A percentile compares a stretch with the other conserved stretches of the same genome.
Evolutionary conservation across 805 yeast species (phyloP).

Genomic region (Candida oleophila): DNA sequence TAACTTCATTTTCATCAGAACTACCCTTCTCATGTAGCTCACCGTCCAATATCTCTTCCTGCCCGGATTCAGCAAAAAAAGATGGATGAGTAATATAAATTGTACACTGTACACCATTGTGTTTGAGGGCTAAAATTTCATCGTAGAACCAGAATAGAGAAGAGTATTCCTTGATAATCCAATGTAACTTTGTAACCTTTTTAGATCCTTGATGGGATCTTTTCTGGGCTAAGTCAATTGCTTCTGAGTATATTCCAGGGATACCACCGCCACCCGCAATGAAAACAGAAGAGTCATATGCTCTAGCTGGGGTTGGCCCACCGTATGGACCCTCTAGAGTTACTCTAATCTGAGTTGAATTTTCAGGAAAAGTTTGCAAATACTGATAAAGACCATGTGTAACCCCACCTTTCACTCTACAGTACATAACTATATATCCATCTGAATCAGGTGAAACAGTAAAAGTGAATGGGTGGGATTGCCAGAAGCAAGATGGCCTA

Average conservation of each 20-base stretch:
- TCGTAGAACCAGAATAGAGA: slow-evolving; percentile 45
- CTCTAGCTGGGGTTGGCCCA: slow-evolving; percentile 43
- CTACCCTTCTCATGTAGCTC: background rate
- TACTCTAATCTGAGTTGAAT: slow-evolving; percentile 25
- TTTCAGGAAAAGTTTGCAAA: slow-evolving; percentile 27
- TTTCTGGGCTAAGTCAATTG: slow-evolving; percentile 24
- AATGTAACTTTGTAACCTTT: slow-evolving; percentile 42
- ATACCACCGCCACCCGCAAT: slow-evolving; percentile 78
- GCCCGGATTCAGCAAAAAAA: background rate
- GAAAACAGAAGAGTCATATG: slow-evolving; percentile 54
- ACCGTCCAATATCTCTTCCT: background rate
- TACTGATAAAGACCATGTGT: slow-evolving; percentile 30
- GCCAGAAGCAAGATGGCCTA: slow-evolving; percentile 37
- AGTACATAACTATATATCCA: slow-evolving; percentile 25
- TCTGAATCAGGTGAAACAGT: slow-evolving; percentile 20
- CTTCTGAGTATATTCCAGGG: slow-evolving; percentile 52
- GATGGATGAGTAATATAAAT: slow-evolving; percentile 18
- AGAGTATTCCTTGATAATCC: slow-evolving; percentile 55
- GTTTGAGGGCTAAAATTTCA: slow-evolving; percentile 24
- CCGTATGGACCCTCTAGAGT: slow-evolving; percentile 74
- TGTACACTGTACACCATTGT: slow-evolving; percentile 13
- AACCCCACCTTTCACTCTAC: slow-evolving; percentile 37
- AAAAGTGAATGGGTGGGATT: slow-evolving; percentile 43
- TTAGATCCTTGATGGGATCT: slow-evolving; percentile 7
- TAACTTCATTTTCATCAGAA: background rate